Evolutionary conservation across 192 early-diverging fungal genomes (phyloP), one percentile per base, ranked within the genome.

Genomic region (Coemansia sp.): DNA sequence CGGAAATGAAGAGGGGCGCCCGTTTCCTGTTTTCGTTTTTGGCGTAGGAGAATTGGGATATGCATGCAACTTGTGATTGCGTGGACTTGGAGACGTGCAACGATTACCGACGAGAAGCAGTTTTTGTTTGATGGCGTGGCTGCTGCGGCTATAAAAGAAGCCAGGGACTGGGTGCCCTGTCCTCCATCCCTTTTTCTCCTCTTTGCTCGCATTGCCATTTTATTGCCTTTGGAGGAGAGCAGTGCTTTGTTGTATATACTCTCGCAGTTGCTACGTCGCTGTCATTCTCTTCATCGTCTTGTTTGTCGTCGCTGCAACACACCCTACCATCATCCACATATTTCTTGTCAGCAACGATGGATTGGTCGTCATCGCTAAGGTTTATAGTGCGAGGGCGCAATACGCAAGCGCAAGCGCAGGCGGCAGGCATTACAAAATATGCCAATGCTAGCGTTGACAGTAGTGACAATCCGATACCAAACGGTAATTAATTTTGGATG

Each of bases 131-230:
- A 25, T 27, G 47, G 27, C 24, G 6, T 27, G 24, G 6, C 22
- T 49, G 47, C 25, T 27, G n/a, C 47, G 47, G 47, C 24, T 49
- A 49, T 49, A 49, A 49, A 12, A 49, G 47, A 20, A 49, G 47
- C 47, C n/a, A 49, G 24, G 47, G 47, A 24, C 47, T 4, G 47
- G n/a, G n/a, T n/a, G n/a, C n/a, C n/a, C n/a, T n/a, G n/a, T n/a
- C n/a, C n/a, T n/a, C n/a, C n/a, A n/a, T n/a, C n/a, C n/a, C n/a
- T n/a, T n/a, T n/a, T n/a, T n/a, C n/a, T n/a, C n/a, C n/a, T n/a
- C n/a, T n/a, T n/a, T n/a, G 22, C 47, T 1, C 46, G 11, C 24
- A 10, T 27, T 49, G 11, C 2, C 47, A 25, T 24, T 5, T 49
- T 27, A 10, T 47, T 24, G 6, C 20, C 12, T 49, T 49, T 49